A percentile compares a stretch with the other conserved stretches of the same genome.
phyloP scores from a whole-genome alignment of 129 eudicot species.

The Arctium lappa region DNA sequence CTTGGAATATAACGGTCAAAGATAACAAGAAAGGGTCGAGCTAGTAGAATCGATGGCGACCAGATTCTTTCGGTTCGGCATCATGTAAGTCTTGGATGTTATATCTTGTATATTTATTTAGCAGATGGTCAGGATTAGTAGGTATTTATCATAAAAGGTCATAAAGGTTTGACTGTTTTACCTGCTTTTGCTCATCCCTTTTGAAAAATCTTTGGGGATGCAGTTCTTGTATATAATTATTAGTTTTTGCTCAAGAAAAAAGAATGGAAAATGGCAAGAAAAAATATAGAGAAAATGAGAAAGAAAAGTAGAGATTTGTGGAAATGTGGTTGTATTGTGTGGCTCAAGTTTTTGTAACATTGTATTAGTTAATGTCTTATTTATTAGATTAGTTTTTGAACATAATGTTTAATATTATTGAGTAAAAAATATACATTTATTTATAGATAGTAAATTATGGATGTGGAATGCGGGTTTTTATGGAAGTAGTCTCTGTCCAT shows the following conservation, averaged over 20 bases:
- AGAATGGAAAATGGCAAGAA: neutral
- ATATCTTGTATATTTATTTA: neutral
- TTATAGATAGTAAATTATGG: too few species aligned
- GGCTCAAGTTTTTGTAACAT: too few species aligned
- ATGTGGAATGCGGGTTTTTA: too few species aligned
- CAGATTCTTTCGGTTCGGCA: neutral
- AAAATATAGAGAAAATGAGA: neutral
- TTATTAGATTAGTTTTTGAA: too few species aligned
- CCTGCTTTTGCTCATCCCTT: neutral
- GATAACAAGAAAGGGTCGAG: conserved; percentile 23
- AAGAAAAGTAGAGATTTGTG: neutral
- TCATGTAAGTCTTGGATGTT: neutral
- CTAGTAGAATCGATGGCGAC: neutral
- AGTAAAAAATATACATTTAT: too few species aligned
- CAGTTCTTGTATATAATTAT: conserved; percentile 16
- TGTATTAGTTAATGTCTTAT: too few species aligned
- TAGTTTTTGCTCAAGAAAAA: neutral
- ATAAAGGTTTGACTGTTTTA: neutral
- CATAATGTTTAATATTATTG: neutral
- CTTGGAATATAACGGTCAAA: conserved; percentile 15
- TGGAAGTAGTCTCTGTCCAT: too few species aligned
- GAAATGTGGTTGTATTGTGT: neutral
- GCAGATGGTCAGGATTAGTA: neutral
- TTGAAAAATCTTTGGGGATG: conserved; percentile 1
- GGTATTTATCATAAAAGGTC: conserved; percentile 19